Conservation (phyloP, 208 protist genomes). For the Acanthamoeba quina region DNA sequence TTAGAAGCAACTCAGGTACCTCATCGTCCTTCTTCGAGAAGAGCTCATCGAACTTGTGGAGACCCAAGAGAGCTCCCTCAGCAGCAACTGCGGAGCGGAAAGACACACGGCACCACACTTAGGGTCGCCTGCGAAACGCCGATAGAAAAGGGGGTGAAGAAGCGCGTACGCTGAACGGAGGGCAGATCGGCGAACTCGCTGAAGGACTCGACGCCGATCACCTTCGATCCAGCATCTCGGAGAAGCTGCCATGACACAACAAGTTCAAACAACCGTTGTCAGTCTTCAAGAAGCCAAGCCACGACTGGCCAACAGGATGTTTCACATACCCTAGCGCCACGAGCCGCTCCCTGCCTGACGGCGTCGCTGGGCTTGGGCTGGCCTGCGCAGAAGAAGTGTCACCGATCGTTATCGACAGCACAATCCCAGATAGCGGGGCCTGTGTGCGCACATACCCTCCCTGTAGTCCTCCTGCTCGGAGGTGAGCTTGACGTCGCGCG, state of each 20-base stretch:
- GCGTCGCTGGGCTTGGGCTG: conserved; percentile 11
- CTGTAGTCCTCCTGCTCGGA: conserved; percentile 28
- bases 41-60: conserved; percentile 63
- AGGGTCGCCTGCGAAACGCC: no score
- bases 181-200: not conserved
- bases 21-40: conserved; percentile 50
- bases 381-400: not conserved
- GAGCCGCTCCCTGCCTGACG: conserved; percentile 38
- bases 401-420: not conserved
- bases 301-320: not conserved
- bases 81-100: not conserved
- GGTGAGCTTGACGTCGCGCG: not conserved
- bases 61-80: conserved; percentile 31
- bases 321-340: conserved; percentile 2
- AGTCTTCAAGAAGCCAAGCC: no score
- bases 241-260: not conserved
- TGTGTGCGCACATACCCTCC: not conserved
- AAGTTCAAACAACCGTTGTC: not conserved
- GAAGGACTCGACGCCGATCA: not conserved
- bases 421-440: not conserved
- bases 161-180: not conserved
- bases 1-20: not conserved
- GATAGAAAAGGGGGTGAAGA: not conserved
- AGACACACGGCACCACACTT: not conserved
- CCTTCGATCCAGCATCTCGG: not conserved